Evolutionary conservation across 2,329 filamentous ascomycete genomes (phyloP), one percentile per base, ranked within the genome.

Genomic region (Apiospora phragmitis): DNA sequence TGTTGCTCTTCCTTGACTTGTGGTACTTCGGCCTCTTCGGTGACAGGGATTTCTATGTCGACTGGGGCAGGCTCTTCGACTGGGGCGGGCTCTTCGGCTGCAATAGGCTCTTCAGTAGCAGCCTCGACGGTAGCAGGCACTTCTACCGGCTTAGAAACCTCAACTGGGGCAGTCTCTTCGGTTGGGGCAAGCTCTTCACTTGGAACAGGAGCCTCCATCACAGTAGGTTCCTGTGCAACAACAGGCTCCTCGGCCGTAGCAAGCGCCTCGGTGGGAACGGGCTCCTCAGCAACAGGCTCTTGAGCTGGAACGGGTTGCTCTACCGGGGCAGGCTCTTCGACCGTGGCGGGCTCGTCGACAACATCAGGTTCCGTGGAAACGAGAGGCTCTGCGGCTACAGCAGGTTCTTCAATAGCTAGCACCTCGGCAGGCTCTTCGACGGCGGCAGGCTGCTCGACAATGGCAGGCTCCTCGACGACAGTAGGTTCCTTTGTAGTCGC

Each of bases 121-220:
- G 69, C 70, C 29, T 73, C 71, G 47, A 18, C 32, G 49, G 32
- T 26, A 11, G 70, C 59, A 21, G 69, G 67, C 29, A 49, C 51
- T 49, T 29, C 8, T 9, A 41, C 38, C 14, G 38, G 38, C 14
- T 8, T 41, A 41, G 38, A 12, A 11, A 41, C 8, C 38, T 7
- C 43, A 29, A 47, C 43, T 49, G 47, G 47, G 66, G 67, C 26
- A 59, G 65, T 14, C 8, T 71, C 69, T 41, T 65, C 67, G n/a
- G 45, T 49, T 59, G 29, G 18, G 51, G 38, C 16, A 43, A 7
- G 42, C 6, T 71, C 69, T 29, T 65, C 66, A n/a, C 38, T 49
- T 59, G 42, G 21, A 67, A 24, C 24, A 67, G 45, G 42, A 5
- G 69, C 29, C 65, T 55, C 51, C 21, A 55, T 12, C 26, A 41